Percentiles rank a stretch among this genome's conserved stretches.
These are phyloP conservation scores for Didymellaceae sp. DNA, from an alignment of 2,329 filamentous ascomycete species.

Conservation along the genomic window DNA sequence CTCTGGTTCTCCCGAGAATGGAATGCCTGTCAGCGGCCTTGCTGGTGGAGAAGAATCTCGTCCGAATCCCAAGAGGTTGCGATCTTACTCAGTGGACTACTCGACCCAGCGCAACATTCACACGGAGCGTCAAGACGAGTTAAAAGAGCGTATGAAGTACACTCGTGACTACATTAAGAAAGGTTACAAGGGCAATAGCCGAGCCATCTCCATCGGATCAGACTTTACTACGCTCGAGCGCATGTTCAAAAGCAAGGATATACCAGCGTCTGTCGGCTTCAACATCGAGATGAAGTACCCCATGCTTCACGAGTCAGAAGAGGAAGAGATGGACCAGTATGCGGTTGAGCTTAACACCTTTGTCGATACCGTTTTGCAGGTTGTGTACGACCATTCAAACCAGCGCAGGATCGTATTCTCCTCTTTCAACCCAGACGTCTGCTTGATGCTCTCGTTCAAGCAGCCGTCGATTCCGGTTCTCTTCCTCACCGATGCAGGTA, in stretches of 20 bases:
- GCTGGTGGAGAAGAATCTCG: constrained; percentile 25
- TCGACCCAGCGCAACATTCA: constrained; percentile 52
- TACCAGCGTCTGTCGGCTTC: constrained; percentile 86
- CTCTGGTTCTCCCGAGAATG: constrained; percentile 53
- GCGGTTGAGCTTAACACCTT: constrained; percentile 96
- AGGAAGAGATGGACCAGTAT: constrained; percentile 96
- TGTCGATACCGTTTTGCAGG: constrained; percentile 87
- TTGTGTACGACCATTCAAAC: constrained; percentile 84
- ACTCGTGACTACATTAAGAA: constrained; percentile 93
- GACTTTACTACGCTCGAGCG: constrained; percentile 96
- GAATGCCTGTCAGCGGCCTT: constrained; percentile 16
- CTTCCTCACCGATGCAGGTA: constrained; percentile 90
- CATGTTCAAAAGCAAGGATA: constrained; percentile 73
- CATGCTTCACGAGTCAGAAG: constrained; percentile 94
- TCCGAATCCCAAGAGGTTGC: constrained; percentile 45
- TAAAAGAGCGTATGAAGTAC: constrained; percentile 92
- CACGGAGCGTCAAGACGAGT: constrained; percentile 55
- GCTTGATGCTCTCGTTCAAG: constrained; percentile 92
- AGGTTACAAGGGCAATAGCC: constrained; percentile 93
- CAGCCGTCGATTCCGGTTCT: constrained; percentile 95
- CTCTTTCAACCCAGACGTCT: constrained; percentile 97
- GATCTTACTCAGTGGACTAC: constrained; percentile 67
- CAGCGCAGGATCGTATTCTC: constrained; percentile 95
- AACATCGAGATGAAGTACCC: constrained; percentile 99
- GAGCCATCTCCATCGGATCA: constrained; percentile 93